Conservation (phyloP, 345 rosid genomes). For the Sisymbrium altissimum region DNA sequence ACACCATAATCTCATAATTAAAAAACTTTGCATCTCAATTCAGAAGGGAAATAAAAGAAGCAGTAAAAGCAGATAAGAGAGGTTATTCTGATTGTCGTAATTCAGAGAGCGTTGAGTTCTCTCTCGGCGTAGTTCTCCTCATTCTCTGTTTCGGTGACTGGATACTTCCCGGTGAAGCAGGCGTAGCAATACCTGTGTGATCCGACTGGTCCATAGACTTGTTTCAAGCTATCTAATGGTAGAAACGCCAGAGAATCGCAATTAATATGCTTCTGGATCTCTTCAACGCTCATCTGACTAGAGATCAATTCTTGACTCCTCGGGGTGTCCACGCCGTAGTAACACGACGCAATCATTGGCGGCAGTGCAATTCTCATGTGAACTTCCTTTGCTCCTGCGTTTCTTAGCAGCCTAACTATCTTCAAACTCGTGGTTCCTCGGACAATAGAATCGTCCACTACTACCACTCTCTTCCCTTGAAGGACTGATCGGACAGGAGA, state of each 20-base stretch:
- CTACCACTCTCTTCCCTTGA: too few species aligned
- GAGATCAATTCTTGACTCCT: conserved; percentile 78
- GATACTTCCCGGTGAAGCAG: too few species aligned
- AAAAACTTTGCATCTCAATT: background rate
- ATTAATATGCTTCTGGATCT: conserved; percentile 59
- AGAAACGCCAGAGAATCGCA: too few species aligned
- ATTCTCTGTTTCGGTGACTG: conserved; percentile 51
- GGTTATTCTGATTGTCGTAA: background rate
- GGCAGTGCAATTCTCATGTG: too few species aligned
- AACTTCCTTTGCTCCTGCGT: too few species aligned
- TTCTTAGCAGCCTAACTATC: too few species aligned
- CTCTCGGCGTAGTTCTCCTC: conserved; percentile 59
- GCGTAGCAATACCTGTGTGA: too few species aligned
- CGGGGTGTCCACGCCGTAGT: conserved; percentile 89
- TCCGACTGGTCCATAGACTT: too few species aligned
- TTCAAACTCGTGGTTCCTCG: too few species aligned
- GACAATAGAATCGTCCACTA: too few species aligned
- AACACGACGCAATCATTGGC: conserved; percentile 70
- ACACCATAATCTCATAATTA: background rate
- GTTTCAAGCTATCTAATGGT: too few species aligned
- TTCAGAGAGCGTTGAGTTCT: conserved; percentile 47
- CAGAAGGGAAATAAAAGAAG: background rate
- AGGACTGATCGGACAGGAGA: too few species aligned
- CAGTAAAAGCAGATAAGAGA: background rate
- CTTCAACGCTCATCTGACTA: conserved; percentile 70